Evolutionary conservation across 176 grass and related monocot genomes (phyloP), one percentile per base, ranked within the genome.

Genomic region (Eragrostis curvula): DNA sequence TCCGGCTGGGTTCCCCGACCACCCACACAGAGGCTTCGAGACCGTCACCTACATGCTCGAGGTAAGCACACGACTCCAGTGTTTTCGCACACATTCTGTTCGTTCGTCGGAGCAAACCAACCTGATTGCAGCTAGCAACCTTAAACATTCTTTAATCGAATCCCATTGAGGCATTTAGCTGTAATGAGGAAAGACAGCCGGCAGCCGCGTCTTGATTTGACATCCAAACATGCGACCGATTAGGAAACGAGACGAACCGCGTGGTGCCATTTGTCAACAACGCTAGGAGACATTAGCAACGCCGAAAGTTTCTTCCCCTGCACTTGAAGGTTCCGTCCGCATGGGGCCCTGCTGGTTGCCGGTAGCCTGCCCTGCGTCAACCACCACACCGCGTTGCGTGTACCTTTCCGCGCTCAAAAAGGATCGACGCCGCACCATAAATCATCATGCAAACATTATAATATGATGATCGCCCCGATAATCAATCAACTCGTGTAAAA

Each of bases 21-120:
- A 99, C 69, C 96, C 96, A 4, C 96, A 99, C 87, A 70, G 96
- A 84, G 96, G 96, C 12, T 98, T 98, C 91, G 96, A 98, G 85
- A 98, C 95, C 51, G 95, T 97, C 73, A 97, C 95, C 39, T 97
- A 97, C 90, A 97, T 97, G 95, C 88, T 97, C 21, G 95, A 97
- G 92, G 95, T 97, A 61, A 28, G 58, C 58, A 49, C 20, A 15
- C 25, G 1, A 6, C 70, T 12, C 10, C 5, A 12, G 0, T 8
- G 2, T 2, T 57, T 8, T 23, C 9, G 1, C 18, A 49, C 17
- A 6, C 6, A 65, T 80, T 70, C 41, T 14, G 50, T 30, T 32
- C 56, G 21, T 60, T 36, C 7, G 9, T 68, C 28, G 42, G 78
- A 72, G 18, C 77, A 42, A 23, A n/a, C 36, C 11, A 17, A 18